These are phyloP conservation scores for Leishmania guyanensis DNA, from an alignment of 208 protist species.

Conservation along the genomic window DNA sequence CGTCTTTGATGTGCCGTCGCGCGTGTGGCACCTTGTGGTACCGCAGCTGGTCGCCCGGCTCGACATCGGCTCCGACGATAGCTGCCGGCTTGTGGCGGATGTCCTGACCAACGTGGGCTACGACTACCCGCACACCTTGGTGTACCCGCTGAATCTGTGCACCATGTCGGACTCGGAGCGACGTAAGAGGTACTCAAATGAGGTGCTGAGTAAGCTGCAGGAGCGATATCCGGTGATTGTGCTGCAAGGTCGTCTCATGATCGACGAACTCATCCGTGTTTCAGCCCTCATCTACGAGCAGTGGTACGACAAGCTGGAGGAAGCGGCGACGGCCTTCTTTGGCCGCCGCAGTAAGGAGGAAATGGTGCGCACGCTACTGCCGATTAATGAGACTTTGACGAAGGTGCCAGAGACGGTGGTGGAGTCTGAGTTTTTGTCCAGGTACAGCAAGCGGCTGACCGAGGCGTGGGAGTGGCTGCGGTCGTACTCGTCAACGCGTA, in stretches of 20 bases:
- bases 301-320: constrained; percentile 95
- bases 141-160: constrained; percentile 99
- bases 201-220: constrained; percentile 77
- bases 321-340: constrained; percentile 95
- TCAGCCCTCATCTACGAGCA: constrained; percentile 96
- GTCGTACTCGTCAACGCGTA: constrained; percentile 56
- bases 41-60: constrained; percentile 99
- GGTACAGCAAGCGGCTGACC: constrained; percentile 59
- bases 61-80: constrained; percentile 88
- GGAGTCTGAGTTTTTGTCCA: constrained; percentile 94
- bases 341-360: constrained; percentile 82
- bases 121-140: constrained; percentile 97
- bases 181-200: constrained; percentile 68
- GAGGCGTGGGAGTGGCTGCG: constrained; percentile 76
- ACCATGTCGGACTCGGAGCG: constrained; percentile 82
- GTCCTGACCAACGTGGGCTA: constrained; percentile 94
- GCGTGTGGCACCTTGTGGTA: constrained; percentile 99
- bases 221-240: constrained; percentile 71
- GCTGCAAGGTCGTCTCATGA: constrained; percentile 95
- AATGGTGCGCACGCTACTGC: constrained; percentile 91
- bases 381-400: constrained; percentile 96
- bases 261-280: constrained; percentile 96
- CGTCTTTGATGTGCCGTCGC: constrained; percentile 93
- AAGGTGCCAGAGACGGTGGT: constrained; percentile 90
- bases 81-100: constrained; percentile 93